These are phyloP conservation scores for Kockiozyma suomiensis DNA, from an alignment of 805 yeast species.

Conservation along the genomic window DNA sequence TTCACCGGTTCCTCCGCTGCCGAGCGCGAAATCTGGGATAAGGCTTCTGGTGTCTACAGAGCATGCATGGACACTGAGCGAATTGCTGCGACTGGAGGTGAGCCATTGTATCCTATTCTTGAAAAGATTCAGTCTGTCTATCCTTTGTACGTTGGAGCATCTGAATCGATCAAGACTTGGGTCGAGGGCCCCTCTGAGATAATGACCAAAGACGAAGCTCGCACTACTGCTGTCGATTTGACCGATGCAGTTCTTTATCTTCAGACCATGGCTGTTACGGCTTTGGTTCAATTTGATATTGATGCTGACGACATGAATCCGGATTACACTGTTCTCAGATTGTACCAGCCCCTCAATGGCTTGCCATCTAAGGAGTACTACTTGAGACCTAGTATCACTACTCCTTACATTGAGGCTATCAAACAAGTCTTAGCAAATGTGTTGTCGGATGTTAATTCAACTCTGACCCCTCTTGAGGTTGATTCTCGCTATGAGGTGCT, in stretches of 20 bases:
- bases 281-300: conserved; percentile 27
- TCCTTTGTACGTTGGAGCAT: conserved; percentile 14
- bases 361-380: conserved; percentile 34
- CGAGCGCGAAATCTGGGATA: conserved; percentile 30
- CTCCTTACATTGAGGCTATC: conserved; percentile 23
- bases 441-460: conserved; percentile 19
- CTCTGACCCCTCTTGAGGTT: conserved; percentile 9
- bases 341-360: conserved; percentile 32
- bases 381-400: conserved; percentile 10
- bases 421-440: conserved; percentile 28
- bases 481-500: conserved; percentile 23
- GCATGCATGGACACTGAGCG: conserved; percentile 34
- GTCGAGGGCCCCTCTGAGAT: conserved; percentile 13
- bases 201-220: conserved; percentile 5
- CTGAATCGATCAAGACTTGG: conserved; percentile 24
- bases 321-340: conserved; percentile 20
- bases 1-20: conserved; percentile 24
- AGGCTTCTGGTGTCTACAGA: conserved; percentile 32
- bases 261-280: conserved; percentile 28
- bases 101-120: conserved; percentile 28
- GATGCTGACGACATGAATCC: conserved; percentile 34
- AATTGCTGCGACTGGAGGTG: conserved; percentile 24
- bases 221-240: conserved; percentile 28
- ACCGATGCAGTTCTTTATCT: conserved; percentile 28
- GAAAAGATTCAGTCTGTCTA: conserved; percentile 20